These are phyloP conservation scores for Thielaviopsis punctulata DNA, from an alignment of 2,329 filamentous ascomycete species.

Conservation along the genomic window DNA sequence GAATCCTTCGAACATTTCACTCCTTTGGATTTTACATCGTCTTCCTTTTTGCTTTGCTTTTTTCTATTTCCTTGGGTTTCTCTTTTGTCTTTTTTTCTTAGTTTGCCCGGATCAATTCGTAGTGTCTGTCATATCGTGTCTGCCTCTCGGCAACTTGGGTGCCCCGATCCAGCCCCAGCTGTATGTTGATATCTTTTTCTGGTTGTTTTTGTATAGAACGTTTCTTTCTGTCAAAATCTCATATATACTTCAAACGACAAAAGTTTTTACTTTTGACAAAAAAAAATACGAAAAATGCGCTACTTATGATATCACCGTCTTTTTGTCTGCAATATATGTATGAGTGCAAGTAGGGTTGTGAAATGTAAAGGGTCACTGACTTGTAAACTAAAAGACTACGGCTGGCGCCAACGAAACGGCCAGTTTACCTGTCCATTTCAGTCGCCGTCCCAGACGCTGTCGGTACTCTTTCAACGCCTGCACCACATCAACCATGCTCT, in stretches of 20 bases:
- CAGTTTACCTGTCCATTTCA: not conserved
- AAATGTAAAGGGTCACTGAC: not conserved
- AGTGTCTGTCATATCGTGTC: slow-evolving; percentile 10
- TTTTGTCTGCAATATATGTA: not conserved
- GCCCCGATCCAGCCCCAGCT: slow-evolving; percentile 8
- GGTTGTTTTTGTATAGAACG: slow-evolving; percentile 11
- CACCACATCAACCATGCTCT: slow-evolving; percentile 4
- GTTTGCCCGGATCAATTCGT: slow-evolving; percentile 11
- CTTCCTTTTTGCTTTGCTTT: not conserved
- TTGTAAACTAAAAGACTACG: not conserved
- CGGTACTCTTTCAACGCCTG: not conserved
- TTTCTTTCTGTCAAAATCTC: not conserved
- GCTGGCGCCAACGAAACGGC: not conserved
- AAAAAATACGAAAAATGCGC: not conserved
- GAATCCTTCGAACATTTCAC: not conserved
- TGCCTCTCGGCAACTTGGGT: slow-evolving; percentile 11
- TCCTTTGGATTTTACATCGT: not conserved
- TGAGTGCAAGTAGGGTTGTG: too few relatives aligned
- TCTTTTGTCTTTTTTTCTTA: not conserved
- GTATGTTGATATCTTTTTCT: too few relatives aligned
- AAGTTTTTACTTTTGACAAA: not conserved
- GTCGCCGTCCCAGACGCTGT: not conserved
- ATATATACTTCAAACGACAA: not conserved
- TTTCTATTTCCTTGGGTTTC: not conserved
- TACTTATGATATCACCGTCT: too few relatives aligned